Evolutionary conservation across 768 basidiomycete species (phyloP).

Genomic region (Russula vinacea): DNA sequence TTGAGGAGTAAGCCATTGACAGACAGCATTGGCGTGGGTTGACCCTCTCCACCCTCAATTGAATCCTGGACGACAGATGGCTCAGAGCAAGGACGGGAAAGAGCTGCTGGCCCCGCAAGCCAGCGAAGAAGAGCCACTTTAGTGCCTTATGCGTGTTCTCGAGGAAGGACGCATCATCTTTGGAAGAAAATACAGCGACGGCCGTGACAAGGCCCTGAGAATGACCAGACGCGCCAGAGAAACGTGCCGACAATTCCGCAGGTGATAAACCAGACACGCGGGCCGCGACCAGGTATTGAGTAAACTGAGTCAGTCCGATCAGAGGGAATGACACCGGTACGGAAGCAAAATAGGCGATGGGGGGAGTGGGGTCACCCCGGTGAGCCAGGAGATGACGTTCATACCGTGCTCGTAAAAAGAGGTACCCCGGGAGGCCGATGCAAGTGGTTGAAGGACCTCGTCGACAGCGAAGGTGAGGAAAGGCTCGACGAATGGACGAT

Average conservation of each 20-base stretch:
- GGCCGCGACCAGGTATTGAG: slow-evolving; percentile 83
- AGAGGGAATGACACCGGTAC: slow-evolving; percentile 93
- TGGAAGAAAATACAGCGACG: slow-evolving; percentile 80
- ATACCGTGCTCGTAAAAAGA: slow-evolving; percentile 78
- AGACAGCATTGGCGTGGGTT: slow-evolving; percentile 90
- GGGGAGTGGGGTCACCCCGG: slow-evolving; percentile 65
- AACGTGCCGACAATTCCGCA: slow-evolving; percentile 68
- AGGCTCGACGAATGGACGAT: slow-evolving; percentile 77
- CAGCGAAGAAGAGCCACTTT: slow-evolving; percentile 90
- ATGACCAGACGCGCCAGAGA: slow-evolving; percentile 91
- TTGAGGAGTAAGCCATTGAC: slow-evolving; percentile 77
- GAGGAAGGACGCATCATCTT: slow-evolving; percentile 68
- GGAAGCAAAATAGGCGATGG: slow-evolving; percentile 84
- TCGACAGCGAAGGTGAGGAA: slow-evolving; percentile 63
- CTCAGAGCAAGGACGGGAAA: slow-evolving; percentile 93
- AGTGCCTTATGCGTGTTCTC: slow-evolving; percentile 79
- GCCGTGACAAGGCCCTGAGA: slow-evolving; percentile 97
- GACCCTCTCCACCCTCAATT: slow-evolving; percentile 89
- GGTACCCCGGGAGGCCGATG: slow-evolving; percentile 53
- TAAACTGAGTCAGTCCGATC: slow-evolving; percentile 93
- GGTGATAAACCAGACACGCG: slow-evolving; percentile 73
- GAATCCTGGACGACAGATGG: slow-evolving; percentile 84
- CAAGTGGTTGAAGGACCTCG: slow-evolving; percentile 69
- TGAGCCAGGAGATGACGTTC: slow-evolving; percentile 81
- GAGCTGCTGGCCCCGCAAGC: slow-evolving; percentile 87